Evolutionary conservation across 352 stramenopile genomes (phyloP).

Genomic region (Phytopythium helicoides): DNA sequence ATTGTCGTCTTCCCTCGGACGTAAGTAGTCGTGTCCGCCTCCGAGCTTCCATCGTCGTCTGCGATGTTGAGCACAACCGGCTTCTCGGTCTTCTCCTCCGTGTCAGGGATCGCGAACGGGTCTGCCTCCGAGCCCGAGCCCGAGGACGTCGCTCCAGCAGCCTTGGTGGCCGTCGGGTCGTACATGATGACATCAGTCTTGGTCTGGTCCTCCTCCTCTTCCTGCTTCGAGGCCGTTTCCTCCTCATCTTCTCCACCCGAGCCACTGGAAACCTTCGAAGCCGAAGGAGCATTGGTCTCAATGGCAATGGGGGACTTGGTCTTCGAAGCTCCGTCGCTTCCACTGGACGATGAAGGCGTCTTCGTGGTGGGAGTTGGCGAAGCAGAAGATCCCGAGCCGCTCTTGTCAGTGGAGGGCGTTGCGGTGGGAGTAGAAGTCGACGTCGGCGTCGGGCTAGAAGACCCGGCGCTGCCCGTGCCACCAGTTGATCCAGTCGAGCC

Average conservation of each 20-base stretch:
- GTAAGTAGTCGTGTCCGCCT: constrained; percentile 39
- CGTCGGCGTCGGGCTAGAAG: constrained; percentile 14
- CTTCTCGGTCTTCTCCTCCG: constrained; percentile 23
- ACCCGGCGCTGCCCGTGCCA: neutral
- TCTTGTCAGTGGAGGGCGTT: neutral
- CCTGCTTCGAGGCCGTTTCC: constrained; percentile 15
- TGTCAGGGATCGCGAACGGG: constrained; percentile 53
- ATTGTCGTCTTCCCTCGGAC: constrained; percentile 34
- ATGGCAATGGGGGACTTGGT: constrained; percentile 38
- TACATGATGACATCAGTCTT: constrained; percentile 53
- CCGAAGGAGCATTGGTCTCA: constrained; percentile 33
- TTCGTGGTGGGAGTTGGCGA: constrained; percentile 17
- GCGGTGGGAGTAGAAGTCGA: constrained; percentile 5
- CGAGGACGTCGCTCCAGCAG: constrained; percentile 21
- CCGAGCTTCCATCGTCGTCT: constrained; percentile 17
- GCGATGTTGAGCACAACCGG: constrained; percentile 51
- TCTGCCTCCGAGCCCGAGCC: constrained; percentile 28
- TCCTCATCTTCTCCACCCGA: constrained; percentile 20
- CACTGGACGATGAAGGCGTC: constrained; percentile 13
- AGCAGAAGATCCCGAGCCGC: constrained; percentile 3
- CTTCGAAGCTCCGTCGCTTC: too few species aligned
- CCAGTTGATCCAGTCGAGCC: neutral
- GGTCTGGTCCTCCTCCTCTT: constrained; percentile 30
- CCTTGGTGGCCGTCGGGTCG: constrained; percentile 23
- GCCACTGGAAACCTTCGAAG: constrained; percentile 2